Evolutionary conservation across 1,284 basidiomycete genomes (phyloP), one percentile per base, ranked within the genome.

Genomic region (Boletellus sp.): DNA sequence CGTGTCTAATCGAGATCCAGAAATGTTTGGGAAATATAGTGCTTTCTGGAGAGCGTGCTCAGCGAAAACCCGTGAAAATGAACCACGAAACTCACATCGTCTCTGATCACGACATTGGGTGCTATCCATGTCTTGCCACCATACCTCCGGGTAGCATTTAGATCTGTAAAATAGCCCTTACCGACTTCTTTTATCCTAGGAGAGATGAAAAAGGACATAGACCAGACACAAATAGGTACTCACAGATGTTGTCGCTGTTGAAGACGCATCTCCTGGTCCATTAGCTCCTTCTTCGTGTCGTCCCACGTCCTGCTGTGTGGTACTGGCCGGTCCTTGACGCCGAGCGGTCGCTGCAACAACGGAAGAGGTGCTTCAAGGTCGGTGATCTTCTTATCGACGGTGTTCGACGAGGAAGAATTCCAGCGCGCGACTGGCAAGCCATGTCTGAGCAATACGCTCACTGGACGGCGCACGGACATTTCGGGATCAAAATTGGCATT

Each of bases 101-200:
- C 89, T 24, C 85, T 82, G 60, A 98, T 93, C 56, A 97, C 77
- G 12, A 91, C 91, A 22, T 79, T 83, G 0, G 95, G 95, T 13
- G 92, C 93, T 50, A 95, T 82, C 94, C 93, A 99, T 11, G 91
- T 89, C 74, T 99, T 99, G 19, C 96, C 96, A 8, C 93, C 94
- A 60, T 93, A 82, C 38, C 80, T 80, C 48, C 86, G 76, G 16
- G 92, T 87, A 59, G 86, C 83, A 63, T 93, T 91, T 52, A 91
- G 79, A 65, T 98, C 96, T 58, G 90, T 80, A 63, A 94, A 98
- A 69, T 98, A 97, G 0, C 94, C 93, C 61, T 86, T 88, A 15
- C 83, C 82, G 0, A 87, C 91, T 71, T 95, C 85, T 62, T 91
- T 88, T 50, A 97, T 82, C 56, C 92, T 96, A 59, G 5, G 22